Conservation (phyloP, 768 basidiomycete genomes). For the Lentinula edodes region DNA sequence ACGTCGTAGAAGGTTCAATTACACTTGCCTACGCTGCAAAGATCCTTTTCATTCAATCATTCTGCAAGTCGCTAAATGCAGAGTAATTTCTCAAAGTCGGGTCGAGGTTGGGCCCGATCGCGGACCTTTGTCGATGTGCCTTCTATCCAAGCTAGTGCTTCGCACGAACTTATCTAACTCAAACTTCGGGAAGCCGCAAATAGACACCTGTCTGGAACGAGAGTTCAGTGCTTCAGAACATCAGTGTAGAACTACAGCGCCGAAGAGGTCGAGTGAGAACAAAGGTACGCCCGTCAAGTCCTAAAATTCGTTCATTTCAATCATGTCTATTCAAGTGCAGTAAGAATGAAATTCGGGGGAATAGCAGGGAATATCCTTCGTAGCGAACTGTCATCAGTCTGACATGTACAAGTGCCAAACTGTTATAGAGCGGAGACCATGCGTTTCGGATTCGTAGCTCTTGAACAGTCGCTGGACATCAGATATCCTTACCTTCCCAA, state of each 20-base stretch:
- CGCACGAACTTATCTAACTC: too few relatives aligned
- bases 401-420: background rate
- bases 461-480: background rate
- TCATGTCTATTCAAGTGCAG: background rate
- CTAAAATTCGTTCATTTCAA: background rate
- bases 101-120: too few relatives aligned
- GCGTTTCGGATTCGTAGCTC: background rate
- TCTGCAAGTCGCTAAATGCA: too few relatives aligned
- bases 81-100: too few relatives aligned
- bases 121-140: too few relatives aligned
- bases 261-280: background rate
- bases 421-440: background rate
- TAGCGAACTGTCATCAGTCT: background rate
- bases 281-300: background rate
- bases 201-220: too few relatives aligned
- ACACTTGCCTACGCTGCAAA: too few relatives aligned
- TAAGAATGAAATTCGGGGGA: background rate
- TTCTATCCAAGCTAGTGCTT: too few relatives aligned
- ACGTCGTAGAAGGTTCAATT: too few relatives aligned
- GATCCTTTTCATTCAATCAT: too few relatives aligned
- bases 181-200: too few relatives aligned
- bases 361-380: too few relatives aligned
- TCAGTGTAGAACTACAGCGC: background rate
- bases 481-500: background rate
- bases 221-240: background rate